These are phyloP conservation scores for Saccharomycopsis selenospora DNA, from an alignment of 805 yeast genomes.

Conservation along the genomic window DNA sequence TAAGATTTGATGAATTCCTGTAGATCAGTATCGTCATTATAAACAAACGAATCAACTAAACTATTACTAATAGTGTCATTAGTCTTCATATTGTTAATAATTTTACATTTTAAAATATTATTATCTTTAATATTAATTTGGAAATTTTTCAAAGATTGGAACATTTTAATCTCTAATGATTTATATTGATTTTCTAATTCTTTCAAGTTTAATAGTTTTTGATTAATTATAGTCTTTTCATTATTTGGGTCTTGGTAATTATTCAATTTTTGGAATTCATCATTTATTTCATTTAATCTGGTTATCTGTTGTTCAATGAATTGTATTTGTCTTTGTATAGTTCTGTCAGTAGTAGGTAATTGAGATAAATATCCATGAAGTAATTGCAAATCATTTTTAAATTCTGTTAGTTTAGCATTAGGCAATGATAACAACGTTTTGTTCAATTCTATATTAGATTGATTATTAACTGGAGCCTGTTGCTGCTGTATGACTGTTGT, in stretches of 20 bases:
- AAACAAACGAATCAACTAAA: constrained; percentile 4
- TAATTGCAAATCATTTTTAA: constrained; percentile 2
- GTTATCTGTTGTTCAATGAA: constrained; percentile 4
- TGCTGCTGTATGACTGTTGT: background rate
- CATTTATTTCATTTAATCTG: constrained; percentile 4
- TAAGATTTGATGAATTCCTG: constrained; percentile 10
- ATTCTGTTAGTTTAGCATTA: constrained; percentile 10
- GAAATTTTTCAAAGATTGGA: constrained; percentile 3
- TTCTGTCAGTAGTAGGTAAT: background rate
- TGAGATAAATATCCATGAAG: constrained; percentile 9
- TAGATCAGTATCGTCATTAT: constrained; percentile 4
- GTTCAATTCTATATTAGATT: constrained; percentile 1
- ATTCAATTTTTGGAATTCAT: constrained; percentile 10
- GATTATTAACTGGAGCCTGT: background rate
- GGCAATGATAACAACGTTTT: constrained; percentile 12
- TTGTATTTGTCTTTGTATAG: background rate
- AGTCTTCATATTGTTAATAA: constrained; percentile 3
- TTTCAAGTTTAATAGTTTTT: background rate
- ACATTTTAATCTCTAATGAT: constrained; percentile 8
- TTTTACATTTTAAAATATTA: constrained; percentile 6
- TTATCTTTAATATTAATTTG: constrained; percentile 17
- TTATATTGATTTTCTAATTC: constrained; percentile 8
- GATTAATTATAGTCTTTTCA: constrained; percentile 2
- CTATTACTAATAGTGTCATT: constrained; percentile 7
- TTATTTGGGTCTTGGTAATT: background rate